These are phyloP conservation scores for Boletellus emodensis DNA, from an alignment of 768 basidiomycete species.

Conservation along the genomic window DNA sequence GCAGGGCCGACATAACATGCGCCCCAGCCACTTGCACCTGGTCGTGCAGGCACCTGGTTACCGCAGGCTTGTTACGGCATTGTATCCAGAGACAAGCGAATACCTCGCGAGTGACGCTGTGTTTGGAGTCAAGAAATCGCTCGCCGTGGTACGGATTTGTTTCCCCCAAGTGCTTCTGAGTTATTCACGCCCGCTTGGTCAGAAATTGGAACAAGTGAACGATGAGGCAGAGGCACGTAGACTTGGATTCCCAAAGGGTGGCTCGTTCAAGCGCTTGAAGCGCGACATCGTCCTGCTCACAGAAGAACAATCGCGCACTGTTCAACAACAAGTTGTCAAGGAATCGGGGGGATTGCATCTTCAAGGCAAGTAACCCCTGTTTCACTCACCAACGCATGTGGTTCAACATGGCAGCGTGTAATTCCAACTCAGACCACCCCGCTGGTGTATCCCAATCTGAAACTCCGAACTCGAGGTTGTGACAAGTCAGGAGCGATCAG, in stretches of 20 bases:
- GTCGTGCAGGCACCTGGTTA: slow-evolving; percentile 68
- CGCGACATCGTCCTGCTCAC: slow-evolving; percentile 45
- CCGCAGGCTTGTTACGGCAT: slow-evolving; percentile 66
- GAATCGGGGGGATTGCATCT: slow-evolving; percentile 7
- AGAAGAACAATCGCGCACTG: slow-evolving; percentile 36
- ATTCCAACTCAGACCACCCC: neutral
- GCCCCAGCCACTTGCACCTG: slow-evolving; percentile 80
- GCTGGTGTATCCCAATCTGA: neutral
- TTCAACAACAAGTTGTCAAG: slow-evolving; percentile 17
- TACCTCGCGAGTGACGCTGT: slow-evolving; percentile 71
- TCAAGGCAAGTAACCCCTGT: neutral
- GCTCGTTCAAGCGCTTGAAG: slow-evolving; percentile 46
- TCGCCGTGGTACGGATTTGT: slow-evolving; percentile 60
- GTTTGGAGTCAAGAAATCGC: slow-evolving; percentile 77
- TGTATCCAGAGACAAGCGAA: slow-evolving; percentile 69
- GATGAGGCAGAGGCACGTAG: slow-evolving; percentile 52
- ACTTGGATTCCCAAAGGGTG: slow-evolving; percentile 44
- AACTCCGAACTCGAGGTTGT: neutral
- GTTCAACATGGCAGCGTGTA: neutral
- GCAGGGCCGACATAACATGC: slow-evolving; percentile 66
- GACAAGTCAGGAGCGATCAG: too few species aligned
- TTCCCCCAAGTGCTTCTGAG: neutral
- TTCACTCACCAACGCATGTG: neutral
- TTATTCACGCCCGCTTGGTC: slow-evolving; percentile 1
- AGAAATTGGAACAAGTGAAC: slow-evolving; percentile 52